These are phyloP conservation scores for Viola pubescens DNA, from an alignment of 441 rosid genomes.

Conservation along the genomic window DNA sequence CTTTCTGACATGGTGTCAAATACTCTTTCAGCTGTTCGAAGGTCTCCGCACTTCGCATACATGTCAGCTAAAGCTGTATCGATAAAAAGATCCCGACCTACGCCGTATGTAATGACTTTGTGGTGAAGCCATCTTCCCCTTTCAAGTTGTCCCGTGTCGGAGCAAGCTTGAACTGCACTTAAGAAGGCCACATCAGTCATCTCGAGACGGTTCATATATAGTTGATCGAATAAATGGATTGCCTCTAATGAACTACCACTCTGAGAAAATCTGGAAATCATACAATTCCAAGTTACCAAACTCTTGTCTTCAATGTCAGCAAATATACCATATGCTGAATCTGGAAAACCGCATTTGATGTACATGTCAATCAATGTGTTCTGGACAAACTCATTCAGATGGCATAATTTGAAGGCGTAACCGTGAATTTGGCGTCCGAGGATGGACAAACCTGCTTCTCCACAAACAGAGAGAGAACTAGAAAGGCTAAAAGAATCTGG, in stretches of 20 bases:
- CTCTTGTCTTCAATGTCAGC: constrained; percentile 34
- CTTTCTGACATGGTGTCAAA: constrained; percentile 44
- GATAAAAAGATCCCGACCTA: constrained; percentile 39
- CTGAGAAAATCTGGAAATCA: constrained; percentile 63
- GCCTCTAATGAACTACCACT: constrained; percentile 62
- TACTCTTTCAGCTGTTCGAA: constrained; percentile 40
- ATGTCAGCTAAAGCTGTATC: constrained; percentile 74
- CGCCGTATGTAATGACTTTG: constrained; percentile 47
- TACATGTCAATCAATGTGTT: constrained; percentile 68
- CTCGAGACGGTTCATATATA: constrained; percentile 39
- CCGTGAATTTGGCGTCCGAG: constrained; percentile 71
- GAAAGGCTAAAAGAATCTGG: constrained; percentile 71
- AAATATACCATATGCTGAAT: constrained; percentile 46
- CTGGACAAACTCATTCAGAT: constrained; percentile 48
- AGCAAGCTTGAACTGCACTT: constrained; percentile 67
- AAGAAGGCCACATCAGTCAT: constrained; percentile 62
- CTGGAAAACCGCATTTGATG: constrained; percentile 50
- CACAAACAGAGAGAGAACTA: constrained; percentile 62
- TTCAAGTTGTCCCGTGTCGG: constrained; percentile 49
- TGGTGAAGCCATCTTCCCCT: constrained; percentile 86
- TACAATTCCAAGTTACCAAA: constrained; percentile 65
- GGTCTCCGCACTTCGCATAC: constrained; percentile 89
- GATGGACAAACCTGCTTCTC: constrained; percentile 31
- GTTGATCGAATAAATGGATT: constrained; percentile 47
- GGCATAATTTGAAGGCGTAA: constrained; percentile 34